Evolutionary conservation across 805 yeast genomes (phyloP).

Genomic region (Saccharomycopsis olivae): DNA sequence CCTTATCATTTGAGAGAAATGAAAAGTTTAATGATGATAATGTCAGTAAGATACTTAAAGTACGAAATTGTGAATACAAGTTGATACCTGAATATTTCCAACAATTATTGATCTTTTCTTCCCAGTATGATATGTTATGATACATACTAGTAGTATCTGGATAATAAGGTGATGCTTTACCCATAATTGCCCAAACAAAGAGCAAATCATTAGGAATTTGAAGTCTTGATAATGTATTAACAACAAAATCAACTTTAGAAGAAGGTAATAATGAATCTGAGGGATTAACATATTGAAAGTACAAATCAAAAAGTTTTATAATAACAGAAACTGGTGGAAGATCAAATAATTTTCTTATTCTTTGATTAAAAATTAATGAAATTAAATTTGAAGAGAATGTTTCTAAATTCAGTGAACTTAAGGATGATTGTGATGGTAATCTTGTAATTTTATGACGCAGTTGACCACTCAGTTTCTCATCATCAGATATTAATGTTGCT

Average conservation of each 20-base stretch:
- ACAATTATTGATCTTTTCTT: constrained; percentile 1
- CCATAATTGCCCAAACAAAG: constrained; percentile 6
- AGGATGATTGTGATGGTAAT: too few species aligned
- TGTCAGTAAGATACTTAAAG: not conserved
- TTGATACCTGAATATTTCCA: constrained; percentile 2
- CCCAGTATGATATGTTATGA: too few species aligned
- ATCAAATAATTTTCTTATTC: constrained; percentile 20
- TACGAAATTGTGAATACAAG: not conserved
- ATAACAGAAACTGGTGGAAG: constrained; percentile 29
- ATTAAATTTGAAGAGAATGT: not conserved
- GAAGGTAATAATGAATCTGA: constrained; percentile 29
- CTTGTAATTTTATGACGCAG: too few species aligned
- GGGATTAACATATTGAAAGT: constrained; percentile 32
- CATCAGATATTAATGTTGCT: too few species aligned
- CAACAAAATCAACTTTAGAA: constrained; percentile 23
- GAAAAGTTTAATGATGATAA: not conserved
- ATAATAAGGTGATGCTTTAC: not conserved
- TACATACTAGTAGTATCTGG: too few species aligned
- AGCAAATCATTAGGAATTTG: constrained; percentile 1
- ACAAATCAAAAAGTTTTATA: constrained; percentile 28
- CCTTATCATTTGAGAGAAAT: not conserved
- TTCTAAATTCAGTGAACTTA: too few species aligned
- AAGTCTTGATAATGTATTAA: constrained; percentile 17
- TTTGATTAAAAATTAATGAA: not conserved
- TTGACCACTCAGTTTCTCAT: too few species aligned